Conservation (phyloP, 257 asterid genomes). For the Agastache rugosa region DNA sequence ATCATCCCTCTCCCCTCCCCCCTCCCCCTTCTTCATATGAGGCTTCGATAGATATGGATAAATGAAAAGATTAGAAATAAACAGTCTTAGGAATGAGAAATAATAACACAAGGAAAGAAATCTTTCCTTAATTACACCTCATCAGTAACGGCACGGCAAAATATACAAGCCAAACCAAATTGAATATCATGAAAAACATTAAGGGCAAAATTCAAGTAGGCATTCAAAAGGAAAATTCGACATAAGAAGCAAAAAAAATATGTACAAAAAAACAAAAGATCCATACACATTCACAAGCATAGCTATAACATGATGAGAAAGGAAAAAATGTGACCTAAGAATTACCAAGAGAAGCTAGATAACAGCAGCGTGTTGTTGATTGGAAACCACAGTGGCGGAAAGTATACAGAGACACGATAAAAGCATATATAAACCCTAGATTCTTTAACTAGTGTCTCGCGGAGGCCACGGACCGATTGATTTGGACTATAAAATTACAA, state of each 20-base stretch:
- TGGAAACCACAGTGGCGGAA: background rate
- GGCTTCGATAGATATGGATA: too few species aligned
- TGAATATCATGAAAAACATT: background rate
- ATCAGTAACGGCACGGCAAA: background rate
- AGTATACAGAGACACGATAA: background rate
- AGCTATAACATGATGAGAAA: background rate
- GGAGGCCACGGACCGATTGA: background rate
- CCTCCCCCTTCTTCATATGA: too few species aligned
- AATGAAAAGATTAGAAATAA: too few species aligned
- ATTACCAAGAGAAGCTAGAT: background rate
- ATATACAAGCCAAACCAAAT: background rate
- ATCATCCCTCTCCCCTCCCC: too few species aligned
- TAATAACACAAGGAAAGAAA: too few species aligned
- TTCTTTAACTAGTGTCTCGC: background rate
- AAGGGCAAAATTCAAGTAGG: background rate
- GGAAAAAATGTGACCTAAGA: background rate
- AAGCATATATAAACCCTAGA: background rate
- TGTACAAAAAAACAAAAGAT: background rate
- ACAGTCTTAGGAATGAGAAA: too few species aligned
- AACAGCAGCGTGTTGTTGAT: background rate
- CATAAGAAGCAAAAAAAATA: background rate
- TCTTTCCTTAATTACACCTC: background rate
- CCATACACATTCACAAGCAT: background rate
- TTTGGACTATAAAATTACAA: background rate
- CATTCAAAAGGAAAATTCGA: background rate